Evolutionary conservation across 2,329 filamentous ascomycete genomes (phyloP).

Genomic region (Beauveria medogensis): DNA sequence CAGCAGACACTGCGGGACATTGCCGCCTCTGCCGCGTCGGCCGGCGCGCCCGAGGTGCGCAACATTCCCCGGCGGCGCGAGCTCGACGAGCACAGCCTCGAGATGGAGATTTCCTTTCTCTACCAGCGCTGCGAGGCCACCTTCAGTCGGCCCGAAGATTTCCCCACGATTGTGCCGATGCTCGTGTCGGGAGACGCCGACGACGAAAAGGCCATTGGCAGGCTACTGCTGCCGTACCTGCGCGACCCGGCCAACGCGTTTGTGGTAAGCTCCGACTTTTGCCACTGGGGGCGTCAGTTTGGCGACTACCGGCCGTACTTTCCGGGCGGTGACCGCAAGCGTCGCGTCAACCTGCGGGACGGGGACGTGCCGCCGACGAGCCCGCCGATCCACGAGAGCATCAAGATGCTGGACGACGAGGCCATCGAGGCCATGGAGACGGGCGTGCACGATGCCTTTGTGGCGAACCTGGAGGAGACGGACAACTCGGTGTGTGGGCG

Average conservation of each 20-base stretch:
- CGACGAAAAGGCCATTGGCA: conserved; percentile 60
- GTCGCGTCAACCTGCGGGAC: conserved; percentile 30
- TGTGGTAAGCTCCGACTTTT: conserved; percentile 91
- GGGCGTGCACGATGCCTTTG: conserved; percentile 63
- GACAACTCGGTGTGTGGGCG: conserved; percentile 90
- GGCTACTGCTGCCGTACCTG: conserved; percentile 69
- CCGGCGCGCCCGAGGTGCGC: conserved; percentile 34
- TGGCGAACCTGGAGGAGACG: conserved; percentile 60
- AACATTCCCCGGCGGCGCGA: conserved; percentile 61
- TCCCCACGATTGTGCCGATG: conserved; percentile 75
- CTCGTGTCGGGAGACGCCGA: conserved; percentile 66
- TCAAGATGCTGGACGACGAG: conserved; percentile 67
- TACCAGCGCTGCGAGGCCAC: conserved; percentile 61
- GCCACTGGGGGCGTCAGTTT: conserved; percentile 87
- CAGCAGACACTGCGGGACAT: conserved; percentile 43
- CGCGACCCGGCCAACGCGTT: conserved; percentile 70
- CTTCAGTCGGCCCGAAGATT: conserved; percentile 41
- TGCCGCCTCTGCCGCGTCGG: conserved; percentile 20
- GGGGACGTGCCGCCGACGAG: conserved; percentile 24
- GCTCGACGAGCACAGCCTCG: conserved; percentile 81
- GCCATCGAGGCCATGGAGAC: conserved; percentile 81
- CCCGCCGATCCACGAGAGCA: conserved; percentile 71
- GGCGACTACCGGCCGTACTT: conserved; percentile 67
- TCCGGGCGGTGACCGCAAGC: conserved; percentile 31
- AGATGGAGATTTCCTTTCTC: conserved; percentile 94